These are phyloP conservation scores for Cyclanthera cordifolia DNA, from an alignment of 306 rosid species.

Conservation along the genomic window DNA sequence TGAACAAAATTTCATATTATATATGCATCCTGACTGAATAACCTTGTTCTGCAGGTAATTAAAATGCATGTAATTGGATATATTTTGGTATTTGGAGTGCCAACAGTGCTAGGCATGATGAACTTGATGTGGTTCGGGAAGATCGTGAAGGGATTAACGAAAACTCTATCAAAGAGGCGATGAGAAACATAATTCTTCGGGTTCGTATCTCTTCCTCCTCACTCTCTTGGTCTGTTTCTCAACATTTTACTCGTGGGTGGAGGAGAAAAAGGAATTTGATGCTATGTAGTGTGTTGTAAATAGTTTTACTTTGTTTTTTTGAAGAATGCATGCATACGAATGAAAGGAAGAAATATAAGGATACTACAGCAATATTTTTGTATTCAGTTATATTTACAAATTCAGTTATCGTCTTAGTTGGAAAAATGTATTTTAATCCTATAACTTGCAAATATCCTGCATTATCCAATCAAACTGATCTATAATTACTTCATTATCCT, in stretches of 20 bases:
- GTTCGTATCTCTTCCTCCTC: neutral
- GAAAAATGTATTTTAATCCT: too few relatives aligned
- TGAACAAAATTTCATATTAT: too few relatives aligned
- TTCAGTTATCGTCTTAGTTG: too few relatives aligned
- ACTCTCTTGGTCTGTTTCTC: too few relatives aligned
- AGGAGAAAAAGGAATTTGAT: conserved; percentile 1
- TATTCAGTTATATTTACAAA: neutral
- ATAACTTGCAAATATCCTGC: too few relatives aligned
- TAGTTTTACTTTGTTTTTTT: neutral
- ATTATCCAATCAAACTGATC: too few relatives aligned
- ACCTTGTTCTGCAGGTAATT: conserved; percentile 24
- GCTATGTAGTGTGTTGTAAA: neutral
- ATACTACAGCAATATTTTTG: neutral
- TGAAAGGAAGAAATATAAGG: conserved; percentile 1
- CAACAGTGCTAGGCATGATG: conserved; percentile 34
- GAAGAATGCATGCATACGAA: neutral
- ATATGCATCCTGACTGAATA: neutral
- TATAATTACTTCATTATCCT: too few relatives aligned
- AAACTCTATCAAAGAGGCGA: conserved; percentile 27
- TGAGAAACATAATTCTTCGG: neutral
- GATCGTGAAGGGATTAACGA: conserved; percentile 34
- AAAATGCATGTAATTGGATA: conserved; percentile 38
- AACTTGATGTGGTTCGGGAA: conserved; percentile 43
- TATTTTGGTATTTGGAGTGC: conserved; percentile 37
- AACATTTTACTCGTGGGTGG: neutral